These are phyloP conservation scores for Aspergillus fischeri DNA, from an alignment of 2,329 filamentous ascomycete species.

Conservation along the genomic window DNA sequence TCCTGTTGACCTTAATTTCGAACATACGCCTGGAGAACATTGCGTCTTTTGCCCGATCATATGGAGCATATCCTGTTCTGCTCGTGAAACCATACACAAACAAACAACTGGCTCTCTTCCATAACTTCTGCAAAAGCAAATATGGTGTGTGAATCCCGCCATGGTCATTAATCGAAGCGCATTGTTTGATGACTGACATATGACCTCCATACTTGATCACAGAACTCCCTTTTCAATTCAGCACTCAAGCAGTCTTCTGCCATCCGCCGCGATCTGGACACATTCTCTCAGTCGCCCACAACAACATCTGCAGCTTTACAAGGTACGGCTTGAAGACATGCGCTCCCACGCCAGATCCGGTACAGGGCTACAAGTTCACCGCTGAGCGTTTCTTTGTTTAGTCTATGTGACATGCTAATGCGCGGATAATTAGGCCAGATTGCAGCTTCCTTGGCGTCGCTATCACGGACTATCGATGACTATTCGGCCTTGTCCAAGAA, in stretches of 20 bases:
- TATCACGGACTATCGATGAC: slow-evolving; percentile 87
- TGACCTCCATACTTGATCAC: not conserved
- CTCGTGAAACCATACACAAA: not conserved
- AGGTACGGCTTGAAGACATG: slow-evolving; percentile 31
- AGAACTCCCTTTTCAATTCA: slow-evolving; percentile 84
- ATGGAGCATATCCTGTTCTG: not conserved
- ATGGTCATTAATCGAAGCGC: not conserved
- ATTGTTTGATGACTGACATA: not conserved
- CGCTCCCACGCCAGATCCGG: not conserved
- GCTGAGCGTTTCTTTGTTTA: not conserved
- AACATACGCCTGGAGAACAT: not conserved
- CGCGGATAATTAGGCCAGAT: slow-evolving; percentile 58
- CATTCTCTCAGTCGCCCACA: slow-evolving; percentile 57
- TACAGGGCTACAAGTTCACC: not conserved
- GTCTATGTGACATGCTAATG: slow-evolving; percentile 18
- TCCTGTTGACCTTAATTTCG: not conserved
- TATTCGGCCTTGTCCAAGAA: slow-evolving; percentile 81
- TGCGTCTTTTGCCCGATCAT: not conserved
- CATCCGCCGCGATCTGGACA: slow-evolving; percentile 70
- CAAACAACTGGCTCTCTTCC: not conserved
- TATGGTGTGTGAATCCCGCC: slow-evolving; percentile 15
- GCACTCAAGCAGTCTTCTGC: slow-evolving; percentile 79
- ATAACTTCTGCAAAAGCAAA: slow-evolving; percentile 1
- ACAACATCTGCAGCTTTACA: slow-evolving; percentile 61
- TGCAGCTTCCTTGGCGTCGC: slow-evolving; percentile 72